Evolutionary conservation across 768 basidiomycete species (phyloP), one percentile per base, ranked within the genome.

Genomic region (Boletus reticulatus): DNA sequence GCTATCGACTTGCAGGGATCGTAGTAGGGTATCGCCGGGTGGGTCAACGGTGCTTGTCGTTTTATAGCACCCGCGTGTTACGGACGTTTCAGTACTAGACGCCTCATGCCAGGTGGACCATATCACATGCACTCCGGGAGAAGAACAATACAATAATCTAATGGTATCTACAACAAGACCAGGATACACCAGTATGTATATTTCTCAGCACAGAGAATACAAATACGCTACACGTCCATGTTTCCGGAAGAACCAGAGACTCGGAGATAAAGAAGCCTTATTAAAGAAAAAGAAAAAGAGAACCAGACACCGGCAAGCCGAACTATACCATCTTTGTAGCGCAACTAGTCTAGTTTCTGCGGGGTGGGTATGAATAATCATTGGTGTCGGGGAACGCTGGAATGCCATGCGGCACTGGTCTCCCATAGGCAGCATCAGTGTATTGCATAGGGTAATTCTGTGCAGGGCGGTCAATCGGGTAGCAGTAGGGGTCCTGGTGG

Each of bases 401-500:
- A 19, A 50, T 19, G 24, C 54, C 54, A 53, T 69, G 65, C 16
- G 58, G 27, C 34, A 4, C 53, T 29, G 38, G 27, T 51, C 62
- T 55, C 22, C 43, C 45, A 31, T 55, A 55, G 48, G 55, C 1
- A 39, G 58, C 2, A 32, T 57, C 62, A 2, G 55, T 4, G 48
- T 60, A 53, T n/a, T 56, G 56, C 19, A 37, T 7, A 4, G 59
- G 51, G 42, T 55, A 60, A 43, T 27, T 22, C 38, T 59, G 67
- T 17, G 48, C 5, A 20, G 52, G 27, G n/a, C 62, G 56, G 16
- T 67, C 63, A 51, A 55, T 27, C 16, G 55, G 2, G 39, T 58
- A 61, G 22, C 31, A 5, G 32, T 67, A 67, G n/a, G 46, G 4
- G n/a, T 43, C 54, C 43, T 50, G 64, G 19, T 57, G 59, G 17